Evolutionary conservation across 257 asterid species (phyloP).

Genomic region (Solanum sejunctum): DNA sequence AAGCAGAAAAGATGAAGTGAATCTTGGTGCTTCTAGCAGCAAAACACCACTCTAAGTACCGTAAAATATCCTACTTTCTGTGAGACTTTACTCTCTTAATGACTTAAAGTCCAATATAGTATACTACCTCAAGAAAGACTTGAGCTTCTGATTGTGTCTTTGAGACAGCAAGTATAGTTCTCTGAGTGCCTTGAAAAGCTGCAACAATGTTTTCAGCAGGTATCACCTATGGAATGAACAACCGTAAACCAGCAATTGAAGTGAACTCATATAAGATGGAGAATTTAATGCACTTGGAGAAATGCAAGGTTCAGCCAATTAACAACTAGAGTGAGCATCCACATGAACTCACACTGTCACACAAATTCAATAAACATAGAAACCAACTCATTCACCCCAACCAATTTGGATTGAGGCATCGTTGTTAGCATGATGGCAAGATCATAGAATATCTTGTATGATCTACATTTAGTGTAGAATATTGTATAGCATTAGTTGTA

Average conservation of each 20-base stretch:
- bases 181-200: conserved; percentile 53
- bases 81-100: neutral
- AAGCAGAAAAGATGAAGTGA: conserved; percentile 5
- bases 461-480: no score
- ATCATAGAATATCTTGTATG: no score
- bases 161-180: conserved; percentile 65
- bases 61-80: neutral
- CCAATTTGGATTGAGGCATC: neutral
- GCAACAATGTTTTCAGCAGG: conserved; percentile 89
- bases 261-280: neutral
- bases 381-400: neutral
- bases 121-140: conserved; percentile 58
- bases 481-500: no score
- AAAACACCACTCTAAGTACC: neutral
- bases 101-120: neutral
- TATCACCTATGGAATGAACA: conserved; percentile 36
- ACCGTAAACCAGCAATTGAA: neutral
- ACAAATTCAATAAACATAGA: neutral
- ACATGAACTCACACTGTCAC: neutral
- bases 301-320: neutral
- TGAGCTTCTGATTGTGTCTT: conserved; percentile 66
- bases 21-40: neutral
- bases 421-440: neutral
- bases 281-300: neutral
- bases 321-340: neutral